These are phyloP conservation scores for Novymonas esmeraldas DNA, from an alignment of 208 protist genomes.

Conservation along the genomic window DNA sequence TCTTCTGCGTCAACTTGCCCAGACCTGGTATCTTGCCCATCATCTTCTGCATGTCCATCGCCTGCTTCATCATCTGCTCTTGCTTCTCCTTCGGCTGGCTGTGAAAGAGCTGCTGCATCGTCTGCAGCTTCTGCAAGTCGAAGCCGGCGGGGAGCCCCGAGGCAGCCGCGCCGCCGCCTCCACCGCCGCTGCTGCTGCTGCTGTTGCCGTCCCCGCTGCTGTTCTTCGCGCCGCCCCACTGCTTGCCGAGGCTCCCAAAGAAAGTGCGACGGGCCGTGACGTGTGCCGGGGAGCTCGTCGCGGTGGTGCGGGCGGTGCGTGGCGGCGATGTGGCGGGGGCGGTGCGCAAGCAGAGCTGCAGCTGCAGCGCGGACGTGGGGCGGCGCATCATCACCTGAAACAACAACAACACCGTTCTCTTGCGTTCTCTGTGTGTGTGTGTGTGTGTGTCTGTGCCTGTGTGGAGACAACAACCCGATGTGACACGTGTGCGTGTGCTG, in stretches of 20 bases:
- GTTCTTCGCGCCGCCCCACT: neutral
- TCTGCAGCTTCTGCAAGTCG: slow-evolving; percentile 63
- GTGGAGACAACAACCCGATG: too few relatives aligned
- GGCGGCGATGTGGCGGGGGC: slow-evolving; percentile 1
- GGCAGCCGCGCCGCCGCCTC: neutral
- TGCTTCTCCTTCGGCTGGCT: slow-evolving; percentile 81
- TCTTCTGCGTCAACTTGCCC: slow-evolving; percentile 70
- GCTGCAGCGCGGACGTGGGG: slow-evolving; percentile 10
- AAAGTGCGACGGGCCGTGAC: slow-evolving; percentile 8
- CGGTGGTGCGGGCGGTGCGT: neutral
- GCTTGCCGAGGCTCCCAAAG: slow-evolving; percentile 29
- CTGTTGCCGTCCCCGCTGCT: slow-evolving; percentile 10
- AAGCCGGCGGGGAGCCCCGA: slow-evolving; percentile 49
- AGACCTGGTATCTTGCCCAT: slow-evolving; percentile 79
- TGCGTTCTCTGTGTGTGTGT: neutral
- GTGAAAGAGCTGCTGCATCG: slow-evolving; percentile 78
- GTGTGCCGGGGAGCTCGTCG: slow-evolving; percentile 3
- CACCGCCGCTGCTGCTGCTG: neutral
- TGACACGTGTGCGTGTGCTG: too few relatives aligned
- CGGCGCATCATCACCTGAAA: slow-evolving; percentile 19
- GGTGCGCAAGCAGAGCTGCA: slow-evolving; percentile 19
- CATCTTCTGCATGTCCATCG: slow-evolving; percentile 80
- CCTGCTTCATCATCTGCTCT: slow-evolving; percentile 83
- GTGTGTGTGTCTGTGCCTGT: neutral
- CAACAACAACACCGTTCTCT: neutral